These are phyloP conservation scores for Didymella arachidicola DNA, from an alignment of 2,329 filamentous ascomycete genomes.

Conservation along the genomic window DNA sequence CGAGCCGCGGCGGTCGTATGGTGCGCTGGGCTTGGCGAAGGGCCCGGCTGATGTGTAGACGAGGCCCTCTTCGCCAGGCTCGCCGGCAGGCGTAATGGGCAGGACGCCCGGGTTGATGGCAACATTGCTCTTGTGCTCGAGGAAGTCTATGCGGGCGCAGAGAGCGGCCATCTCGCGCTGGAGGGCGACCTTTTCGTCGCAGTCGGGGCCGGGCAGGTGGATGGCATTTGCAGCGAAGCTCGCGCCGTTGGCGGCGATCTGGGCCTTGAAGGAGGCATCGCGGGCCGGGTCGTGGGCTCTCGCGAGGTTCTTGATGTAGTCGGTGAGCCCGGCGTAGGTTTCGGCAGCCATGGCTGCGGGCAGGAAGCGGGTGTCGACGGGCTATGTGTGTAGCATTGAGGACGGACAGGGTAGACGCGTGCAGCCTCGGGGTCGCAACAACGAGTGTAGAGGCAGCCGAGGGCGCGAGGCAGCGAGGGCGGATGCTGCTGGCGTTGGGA, in stretches of 20 bases:
- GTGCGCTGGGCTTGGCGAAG: conserved; percentile 43
- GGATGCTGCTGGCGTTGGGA: background rate
- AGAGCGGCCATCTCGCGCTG: conserved; percentile 85
- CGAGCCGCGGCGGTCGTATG: conserved; percentile 43
- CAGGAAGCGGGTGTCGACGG: conserved; percentile 33
- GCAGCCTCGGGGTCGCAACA: conserved; percentile 24
- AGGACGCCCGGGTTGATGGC: conserved; percentile 64
- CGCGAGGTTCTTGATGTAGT: conserved; percentile 58
- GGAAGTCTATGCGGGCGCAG: conserved; percentile 76
- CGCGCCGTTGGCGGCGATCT: conserved; percentile 59
- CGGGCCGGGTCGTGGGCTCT: conserved; percentile 55
- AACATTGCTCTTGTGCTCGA: conserved; percentile 78
- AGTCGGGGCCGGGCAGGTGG: conserved; percentile 78
- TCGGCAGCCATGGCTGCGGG: conserved; percentile 46
- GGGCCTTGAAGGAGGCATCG: conserved; percentile 55
- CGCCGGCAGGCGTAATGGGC: conserved; percentile 79
- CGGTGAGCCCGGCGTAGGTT: conserved; percentile 49
- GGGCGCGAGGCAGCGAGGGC: conserved; percentile 8
- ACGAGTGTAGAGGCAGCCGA: conserved; percentile 7
- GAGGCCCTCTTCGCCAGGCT: conserved; percentile 67
- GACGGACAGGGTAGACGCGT: conserved; percentile 26
- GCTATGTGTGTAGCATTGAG: conserved; percentile 48
- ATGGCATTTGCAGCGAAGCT: conserved; percentile 63
- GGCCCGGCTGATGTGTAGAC: conserved; percentile 52
- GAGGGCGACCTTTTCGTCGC: conserved; percentile 76